Base-by-base conservation (phyloP, 164 flowering plant species). In the Magnolia officinalis region DNA sequence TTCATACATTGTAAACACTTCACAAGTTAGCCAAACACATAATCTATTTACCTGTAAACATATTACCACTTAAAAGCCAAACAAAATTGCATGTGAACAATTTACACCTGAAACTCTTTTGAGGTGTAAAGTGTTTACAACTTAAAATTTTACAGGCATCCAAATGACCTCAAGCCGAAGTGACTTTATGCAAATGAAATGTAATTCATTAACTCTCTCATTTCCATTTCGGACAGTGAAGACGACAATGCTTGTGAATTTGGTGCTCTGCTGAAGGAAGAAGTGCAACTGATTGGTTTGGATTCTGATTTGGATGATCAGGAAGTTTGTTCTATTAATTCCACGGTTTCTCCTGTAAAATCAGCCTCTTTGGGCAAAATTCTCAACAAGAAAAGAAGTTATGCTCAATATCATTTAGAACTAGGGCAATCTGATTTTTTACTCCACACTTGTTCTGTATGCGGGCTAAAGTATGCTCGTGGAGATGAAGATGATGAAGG, bases 361-460 rank as follows among this genome's bases (percentile, higher is more conserved):
- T 71, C 78, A 31, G 64, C 80, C n/a, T 45, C 73, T 0, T 67
- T 10, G n/a, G 77, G 81, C 21, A 84, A 67, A 80, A 75, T 76
- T 50, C 76, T 87, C 50, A 90, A 87, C 75, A 94, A 88, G 89
- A 94, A 94, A 81, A 89, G 97, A 82, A 91, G 87, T 77, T 94
- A 92, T 81, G 97, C 91, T 2, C 97, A 92, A 85, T 81, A 89
- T 49, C 88, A 92, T 86, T 82, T 96, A 77, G 95, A 91, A 67
- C 76, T 94, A 45, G 99, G 99, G 19, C 98, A 95, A 72, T 93
- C 97, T 67, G 92, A 95, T 87, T 95, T 95, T 81, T 82, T 87
- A 69, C 85, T 92, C 24, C 94, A 80, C 59, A 81, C 82, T 0
- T 95, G 98, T 76, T 82, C 84, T 9, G 76, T 76, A 0, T 94